These are phyloP conservation scores for Dendryphion nanum DNA, from an alignment of 2,329 filamentous ascomycete species.

Conservation along the genomic window DNA sequence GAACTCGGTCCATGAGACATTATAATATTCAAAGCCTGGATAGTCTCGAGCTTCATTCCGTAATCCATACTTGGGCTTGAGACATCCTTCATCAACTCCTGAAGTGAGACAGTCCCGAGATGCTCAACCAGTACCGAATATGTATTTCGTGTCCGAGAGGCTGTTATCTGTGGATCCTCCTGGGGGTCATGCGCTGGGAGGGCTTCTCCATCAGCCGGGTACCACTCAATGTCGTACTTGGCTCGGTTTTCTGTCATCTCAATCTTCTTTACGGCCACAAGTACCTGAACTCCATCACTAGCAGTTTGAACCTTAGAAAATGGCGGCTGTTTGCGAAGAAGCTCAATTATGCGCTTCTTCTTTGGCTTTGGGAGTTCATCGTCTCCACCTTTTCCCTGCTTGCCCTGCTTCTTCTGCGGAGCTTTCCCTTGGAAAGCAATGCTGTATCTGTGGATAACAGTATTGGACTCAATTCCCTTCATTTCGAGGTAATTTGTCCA, in stretches of 20 bases:
- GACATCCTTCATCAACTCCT: constrained; percentile 47
- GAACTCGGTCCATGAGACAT: constrained; percentile 50
- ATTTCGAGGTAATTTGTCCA: constrained; percentile 42
- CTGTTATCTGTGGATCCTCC: constrained; percentile 13
- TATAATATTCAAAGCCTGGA: constrained; percentile 60
- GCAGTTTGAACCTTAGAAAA: constrained; percentile 33
- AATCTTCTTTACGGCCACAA: constrained; percentile 25
- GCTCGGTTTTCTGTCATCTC: constrained; percentile 13
- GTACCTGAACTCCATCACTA: constrained; percentile 39
- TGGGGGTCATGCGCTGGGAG: constrained; percentile 12
- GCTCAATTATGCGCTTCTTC: constrained; percentile 48
- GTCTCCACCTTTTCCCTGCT: no score
- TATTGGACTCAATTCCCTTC: constrained; percentile 28
- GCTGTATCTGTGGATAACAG: constrained; percentile 27
- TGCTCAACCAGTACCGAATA: constrained; percentile 18
- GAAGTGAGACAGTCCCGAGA: constrained; percentile 23
- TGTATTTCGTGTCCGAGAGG: constrained; percentile 18
- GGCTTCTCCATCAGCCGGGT: constrained; percentile 23
- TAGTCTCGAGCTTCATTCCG: constrained; percentile 48
- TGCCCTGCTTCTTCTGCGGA: no score
- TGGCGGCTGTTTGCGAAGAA: constrained; percentile 38
- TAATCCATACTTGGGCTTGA: constrained; percentile 42
- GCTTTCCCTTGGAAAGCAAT: constrained; percentile 22
- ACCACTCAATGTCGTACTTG: constrained; percentile 24
- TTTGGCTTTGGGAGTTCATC: constrained; percentile 41